Evolutionary conservation across 768 basidiomycete genomes (phyloP).

Genomic region (Sistotremastrum niveocremeum): DNA sequence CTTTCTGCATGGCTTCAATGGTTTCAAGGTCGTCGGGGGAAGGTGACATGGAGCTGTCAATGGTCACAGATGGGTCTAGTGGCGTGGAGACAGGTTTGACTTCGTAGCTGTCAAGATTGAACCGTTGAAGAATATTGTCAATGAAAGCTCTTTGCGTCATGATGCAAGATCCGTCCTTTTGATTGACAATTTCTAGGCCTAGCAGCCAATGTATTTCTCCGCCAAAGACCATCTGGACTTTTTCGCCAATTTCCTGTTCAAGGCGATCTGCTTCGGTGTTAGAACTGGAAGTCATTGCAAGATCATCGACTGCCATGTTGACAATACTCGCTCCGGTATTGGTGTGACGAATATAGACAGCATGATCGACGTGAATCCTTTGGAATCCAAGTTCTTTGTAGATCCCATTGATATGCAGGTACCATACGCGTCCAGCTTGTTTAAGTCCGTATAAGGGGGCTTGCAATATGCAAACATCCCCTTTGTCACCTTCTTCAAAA

Average conservation of each 20-base stretch:
- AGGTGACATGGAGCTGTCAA: no score
- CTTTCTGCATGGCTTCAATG: no score
- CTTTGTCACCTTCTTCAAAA: no score
- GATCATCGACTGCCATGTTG: conserved; percentile 23
- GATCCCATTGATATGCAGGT: conserved; percentile 17
- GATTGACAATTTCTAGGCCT: no score
- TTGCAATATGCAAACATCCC: conserved; percentile 9
- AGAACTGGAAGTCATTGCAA: conserved; percentile 9
- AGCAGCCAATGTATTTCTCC: no score
- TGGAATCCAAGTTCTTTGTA: conserved; percentile 21
- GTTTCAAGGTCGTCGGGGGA: no score
- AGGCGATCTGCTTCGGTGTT: conserved; percentile 8
- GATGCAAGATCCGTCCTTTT: conserved; percentile 9
- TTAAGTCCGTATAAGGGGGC: conserved; percentile 25
- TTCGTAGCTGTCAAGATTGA: conserved; percentile 4
- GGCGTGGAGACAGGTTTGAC: conserved; percentile 3
- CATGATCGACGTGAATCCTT: conserved; percentile 17
- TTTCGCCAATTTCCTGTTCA: conserved; percentile 17
- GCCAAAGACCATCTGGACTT: no score
- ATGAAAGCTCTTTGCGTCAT: conserved; percentile 8
- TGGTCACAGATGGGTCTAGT: no score
- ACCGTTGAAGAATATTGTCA: conserved; percentile 5
- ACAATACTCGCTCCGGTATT: conserved; percentile 14
- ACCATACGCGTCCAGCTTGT: conserved; percentile 22
- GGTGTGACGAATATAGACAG: conserved; percentile 16